Evolutionary conservation across 768 basidiomycete genomes (phyloP).

Genomic region (Podaxis sp.): DNA sequence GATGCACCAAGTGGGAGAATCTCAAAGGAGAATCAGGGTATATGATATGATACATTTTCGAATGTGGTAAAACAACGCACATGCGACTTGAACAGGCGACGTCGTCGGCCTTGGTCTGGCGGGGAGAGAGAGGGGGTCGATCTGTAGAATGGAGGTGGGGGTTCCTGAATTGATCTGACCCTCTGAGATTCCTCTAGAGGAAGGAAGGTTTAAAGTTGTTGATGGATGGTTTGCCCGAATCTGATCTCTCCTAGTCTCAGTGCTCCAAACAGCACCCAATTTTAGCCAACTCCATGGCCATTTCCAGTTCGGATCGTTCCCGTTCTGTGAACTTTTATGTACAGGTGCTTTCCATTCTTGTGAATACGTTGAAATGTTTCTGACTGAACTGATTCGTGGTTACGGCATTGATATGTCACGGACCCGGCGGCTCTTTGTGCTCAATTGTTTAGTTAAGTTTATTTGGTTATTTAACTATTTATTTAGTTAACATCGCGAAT

Average conservation of each 20-base stretch:
- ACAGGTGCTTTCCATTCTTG: slow-evolving; percentile 4
- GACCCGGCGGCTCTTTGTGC: not conserved
- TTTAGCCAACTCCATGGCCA: not conserved
- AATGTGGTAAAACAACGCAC: too few relatives aligned
- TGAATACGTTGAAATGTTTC: slow-evolving; percentile 3
- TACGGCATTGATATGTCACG: not conserved
- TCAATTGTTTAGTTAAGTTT: not conserved
- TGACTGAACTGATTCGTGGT: not conserved
- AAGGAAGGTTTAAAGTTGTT: slow-evolving; percentile 10
- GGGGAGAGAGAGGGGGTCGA: not conserved
- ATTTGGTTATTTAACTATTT: not conserved
- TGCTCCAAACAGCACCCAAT: not conserved
- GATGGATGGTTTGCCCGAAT: slow-evolving; percentile 6
- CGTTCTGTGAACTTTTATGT: not conserved
- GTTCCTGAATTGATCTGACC: slow-evolving; percentile 1
- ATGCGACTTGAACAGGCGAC: not conserved
- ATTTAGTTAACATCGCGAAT: not conserved
- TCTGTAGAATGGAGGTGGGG: not conserved
- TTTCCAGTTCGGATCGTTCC: slow-evolving; percentile 3
- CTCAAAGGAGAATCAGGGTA: not conserved
- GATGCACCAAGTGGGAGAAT: not conserved
- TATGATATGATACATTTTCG: not conserved
- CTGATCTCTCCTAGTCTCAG: not conserved
- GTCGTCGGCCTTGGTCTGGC: not conserved
- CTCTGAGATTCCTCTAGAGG: not conserved